phyloP scores from a whole-genome alignment of 163 green algal genomes.

The Coccomyxa subellipsoidea region DNA sequence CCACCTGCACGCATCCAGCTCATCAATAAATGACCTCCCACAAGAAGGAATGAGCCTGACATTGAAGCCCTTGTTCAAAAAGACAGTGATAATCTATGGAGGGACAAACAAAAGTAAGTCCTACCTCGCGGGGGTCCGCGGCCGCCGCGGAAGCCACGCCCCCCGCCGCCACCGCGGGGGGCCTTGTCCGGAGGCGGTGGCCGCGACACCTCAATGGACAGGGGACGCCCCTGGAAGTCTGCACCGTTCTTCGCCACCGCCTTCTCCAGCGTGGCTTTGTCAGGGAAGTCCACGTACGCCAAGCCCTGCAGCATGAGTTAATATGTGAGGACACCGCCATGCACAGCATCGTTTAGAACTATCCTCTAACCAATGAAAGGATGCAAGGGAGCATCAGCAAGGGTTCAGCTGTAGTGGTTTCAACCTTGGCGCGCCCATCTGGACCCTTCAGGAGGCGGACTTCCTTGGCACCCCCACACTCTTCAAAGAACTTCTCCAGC shows the following conservation, averaged over 20 bases:
- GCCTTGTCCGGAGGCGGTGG: slow-evolving; percentile 13
- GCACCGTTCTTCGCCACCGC: slow-evolving; percentile 51
- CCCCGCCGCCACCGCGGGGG: slow-evolving; percentile 8
- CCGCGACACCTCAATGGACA: slow-evolving; percentile 43
- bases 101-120: too few relatives aligned
- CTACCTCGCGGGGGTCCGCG: not conserved
- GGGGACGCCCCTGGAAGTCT: slow-evolving; percentile 43
- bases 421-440: not conserved
- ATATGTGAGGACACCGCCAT: too few relatives aligned
- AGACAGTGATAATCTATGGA: too few relatives aligned
- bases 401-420: too few relatives aligned
- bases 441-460: not conserved
- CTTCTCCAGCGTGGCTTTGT: slow-evolving; percentile 45
- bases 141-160: not conserved
- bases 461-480: not conserved
- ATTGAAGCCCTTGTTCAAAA: not conserved
- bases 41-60: not conserved
- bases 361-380: too few relatives aligned
- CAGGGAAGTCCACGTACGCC: slow-evolving; percentile 81
- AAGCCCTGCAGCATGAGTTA: slow-evolving; percentile 57
- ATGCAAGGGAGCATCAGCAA: too few relatives aligned
- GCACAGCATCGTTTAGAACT: too few relatives aligned
- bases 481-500: slow-evolving; percentile 3
- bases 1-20: not conserved
- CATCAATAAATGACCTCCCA: too few relatives aligned